Base-by-base conservation (phyloP, 106 monocot genomes). In the Xerophyta viscosa region DNA sequence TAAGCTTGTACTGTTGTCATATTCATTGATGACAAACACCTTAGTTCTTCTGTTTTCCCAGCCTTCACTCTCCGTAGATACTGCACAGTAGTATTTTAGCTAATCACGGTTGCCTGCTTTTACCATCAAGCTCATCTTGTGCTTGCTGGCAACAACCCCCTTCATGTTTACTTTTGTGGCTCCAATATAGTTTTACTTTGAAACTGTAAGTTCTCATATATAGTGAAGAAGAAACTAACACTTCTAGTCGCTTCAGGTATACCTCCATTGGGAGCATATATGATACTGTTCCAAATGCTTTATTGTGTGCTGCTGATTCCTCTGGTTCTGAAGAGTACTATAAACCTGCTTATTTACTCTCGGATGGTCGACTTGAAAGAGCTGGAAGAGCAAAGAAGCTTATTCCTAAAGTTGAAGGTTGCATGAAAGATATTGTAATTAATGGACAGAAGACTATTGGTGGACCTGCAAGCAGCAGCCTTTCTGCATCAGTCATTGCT, bases 201-300 rank as follows among this genome's bases (percentile, higher is more conserved):
- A 33, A 33, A 10, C 33, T 33, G 33, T 6, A 33, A n/a, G n/a
- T n/a, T n/a, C n/a, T n/a, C n/a, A 5, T 33, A 33, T 33, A 33
- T 10, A 6, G 33, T 33, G 33, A 33, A 8, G 4, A 44, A 44
- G 17, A 44, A 8, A 12, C 54, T 58, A 46, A 69, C 68, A 20
- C 37, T 71, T 60, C 33, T 52, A 20, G n/a, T 29, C 46, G 65
- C 28, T 55, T 50, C 62, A 94, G 93, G 57, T 98, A 90, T 61
- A 98, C 98, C 66, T 98, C 98, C 39, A 82, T 98, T 72, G 98
- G 98, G 66, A 98, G 98, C 86, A 98, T 98, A 69, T 64, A 98
- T 77, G 98, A 98, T 65, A 98, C 98, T 3, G 77, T 86, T 60
- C 98, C 98, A 71, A 98, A 98, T 77, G 56, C 81, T 56, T 77